A percentile compares a stretch with the other conserved stretches of the same genome.
phyloP scores from a whole-genome alignment of 129 eudicot species.

The Escallonia herrerae region DNA sequence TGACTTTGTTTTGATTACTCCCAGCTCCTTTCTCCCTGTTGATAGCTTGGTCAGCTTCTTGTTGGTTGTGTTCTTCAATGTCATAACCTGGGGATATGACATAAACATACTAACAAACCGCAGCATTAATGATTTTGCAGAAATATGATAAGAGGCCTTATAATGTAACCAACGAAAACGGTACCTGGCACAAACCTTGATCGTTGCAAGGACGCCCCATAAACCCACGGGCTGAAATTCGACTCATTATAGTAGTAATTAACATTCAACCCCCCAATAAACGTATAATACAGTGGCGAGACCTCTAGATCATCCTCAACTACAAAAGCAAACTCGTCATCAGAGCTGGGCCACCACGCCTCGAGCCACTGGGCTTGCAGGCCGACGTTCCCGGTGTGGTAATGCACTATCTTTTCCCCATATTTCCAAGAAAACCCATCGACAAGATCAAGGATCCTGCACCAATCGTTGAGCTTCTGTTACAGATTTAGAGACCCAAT shows the following conservation, averaged over 20 bases:
- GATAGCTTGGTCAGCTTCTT: no score
- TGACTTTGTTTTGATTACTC: no score
- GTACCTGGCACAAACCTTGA: conserved; percentile 98
- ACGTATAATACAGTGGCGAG: conserved; percentile 69
- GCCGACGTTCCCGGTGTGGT: conserved; percentile 70
- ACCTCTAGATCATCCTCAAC: conserved; percentile 93
- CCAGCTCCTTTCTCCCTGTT: no score
- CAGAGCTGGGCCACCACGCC: conserved; percentile 87
- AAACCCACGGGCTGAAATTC: conserved; percentile 70
- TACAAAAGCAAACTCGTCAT: conserved; percentile 85
- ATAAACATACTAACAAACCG: no score
- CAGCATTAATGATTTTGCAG: no score
- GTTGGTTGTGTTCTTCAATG: no score
- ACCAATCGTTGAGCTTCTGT: conserved; percentile 40
- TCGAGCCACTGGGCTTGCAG: conserved; percentile 96
- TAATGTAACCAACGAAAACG: no score
- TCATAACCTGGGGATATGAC: no score
- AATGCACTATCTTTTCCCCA: conserved; percentile 89
- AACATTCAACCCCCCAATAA: conserved; percentile 51
- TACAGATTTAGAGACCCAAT: conserved; percentile 36
- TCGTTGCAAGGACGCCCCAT: conserved; percentile 88
- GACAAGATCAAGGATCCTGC: conserved; percentile 59
- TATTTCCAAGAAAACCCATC: conserved; percentile 73
- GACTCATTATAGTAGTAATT: conserved; percentile 62
- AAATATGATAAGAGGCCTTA: no score